Percentiles rank a stretch among this genome's conserved stretches.
Conservation (phyloP, 192 early-diverging fungal species). For the Podila epicladia region DNA sequence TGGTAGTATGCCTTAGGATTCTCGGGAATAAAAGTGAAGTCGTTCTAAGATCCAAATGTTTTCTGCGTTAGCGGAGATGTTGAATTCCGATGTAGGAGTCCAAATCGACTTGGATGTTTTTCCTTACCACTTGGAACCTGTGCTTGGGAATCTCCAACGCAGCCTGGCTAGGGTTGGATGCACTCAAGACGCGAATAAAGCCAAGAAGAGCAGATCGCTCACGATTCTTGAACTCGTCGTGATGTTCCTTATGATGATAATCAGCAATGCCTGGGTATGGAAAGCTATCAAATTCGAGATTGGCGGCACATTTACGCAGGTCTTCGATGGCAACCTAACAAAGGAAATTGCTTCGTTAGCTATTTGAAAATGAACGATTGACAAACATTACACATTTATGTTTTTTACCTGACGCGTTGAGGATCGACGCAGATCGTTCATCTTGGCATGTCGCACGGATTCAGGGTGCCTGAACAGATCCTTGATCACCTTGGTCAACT, state of each 20-base stretch:
- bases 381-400: conserved; percentile 8
- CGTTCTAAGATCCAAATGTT: conserved; percentile 21
- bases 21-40: conserved; percentile 63
- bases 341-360: background rate
- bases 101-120: too few relatives aligned
- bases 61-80: too few relatives aligned
- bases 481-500: conserved; percentile 54
- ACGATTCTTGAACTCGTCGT: conserved; percentile 56
- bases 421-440: conserved; percentile 52
- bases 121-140: conserved; percentile 28
- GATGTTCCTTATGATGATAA: conserved; percentile 63
- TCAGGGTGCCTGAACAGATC: conserved; percentile 53
- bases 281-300: conserved; percentile 62
- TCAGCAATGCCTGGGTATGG: conserved; percentile 58
- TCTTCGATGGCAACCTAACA: conserved; percentile 55
- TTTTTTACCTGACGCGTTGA: conserved; percentile 57
- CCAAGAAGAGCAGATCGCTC: conserved; percentile 30
- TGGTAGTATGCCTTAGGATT: conserved; percentile 70
- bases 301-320: conserved; percentile 59
- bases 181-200: conserved; percentile 29
- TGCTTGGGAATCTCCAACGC: conserved; percentile 21
- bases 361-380: background rate
- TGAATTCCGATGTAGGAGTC: too few relatives aligned
- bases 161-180: conserved; percentile 16
- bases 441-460: conserved; percentile 34